Evolutionary conservation across 306 rosid genomes (phyloP), one percentile per base, ranked within the genome.

Genomic region (Trifolium pratense): DNA sequence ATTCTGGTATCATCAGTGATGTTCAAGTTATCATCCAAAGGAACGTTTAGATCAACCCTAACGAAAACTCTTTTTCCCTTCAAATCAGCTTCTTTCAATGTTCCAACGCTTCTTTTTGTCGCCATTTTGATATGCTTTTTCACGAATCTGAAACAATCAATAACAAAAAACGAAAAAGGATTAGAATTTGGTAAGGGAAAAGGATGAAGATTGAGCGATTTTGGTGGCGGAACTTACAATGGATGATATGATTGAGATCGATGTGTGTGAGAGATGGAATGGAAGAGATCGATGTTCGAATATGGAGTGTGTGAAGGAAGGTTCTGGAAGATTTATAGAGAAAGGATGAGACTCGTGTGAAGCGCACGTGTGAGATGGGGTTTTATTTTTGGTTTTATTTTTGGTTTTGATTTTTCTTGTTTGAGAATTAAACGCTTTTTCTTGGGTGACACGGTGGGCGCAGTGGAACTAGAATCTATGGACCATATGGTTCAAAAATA

Each of bases 1-100:
- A 93, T 1, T 78, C 98, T 89, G 20, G 94, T 93, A 49, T 93
- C 98, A 78, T 93, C 98, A 29, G 98, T 93, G 88, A 93, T 93
- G 3, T 82, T 88, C 8, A 12, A 58, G 89, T 83, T 84, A 21
- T 91, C 98, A 77, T 91, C 96, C 89, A 93, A 84, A 62, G 98
- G 98, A 70, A 93, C 97, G 43, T 93, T 93, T 37, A 93, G 93
- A 91, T 93, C 98, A 51, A 83, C 98, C 78, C 98, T 91, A 17
- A 89, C 92, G 11, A 93, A 89, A 64, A 93, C 98, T 67, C 86
- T 86, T 84, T 93, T 93, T 42, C 93, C 97, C 80, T 93, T 93
- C 97, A 93, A 86, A 81, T 91, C 97, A 21, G 63, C 88, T 83
- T 87, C 96, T 78, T 86, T 93, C 84, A 93, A 79, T 7, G 97